Base-by-base conservation (phyloP, 1,139 yeast genomes). In the Yamadazyma friedrichii region DNA sequence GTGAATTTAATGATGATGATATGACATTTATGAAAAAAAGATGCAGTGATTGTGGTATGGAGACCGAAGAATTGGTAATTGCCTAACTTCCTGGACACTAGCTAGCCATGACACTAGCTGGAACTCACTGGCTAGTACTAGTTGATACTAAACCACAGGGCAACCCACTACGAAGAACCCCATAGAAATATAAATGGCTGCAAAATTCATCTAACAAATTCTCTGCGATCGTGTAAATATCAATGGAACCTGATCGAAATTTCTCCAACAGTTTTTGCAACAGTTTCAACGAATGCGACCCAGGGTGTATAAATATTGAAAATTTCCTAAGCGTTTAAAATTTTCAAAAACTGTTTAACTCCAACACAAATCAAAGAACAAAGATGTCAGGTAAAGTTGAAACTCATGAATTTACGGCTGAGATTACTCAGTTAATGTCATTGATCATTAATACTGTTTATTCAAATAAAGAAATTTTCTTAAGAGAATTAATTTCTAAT, bases 391-490 rank as follows among this genome's bases (percentile, higher is more conserved):
- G 64, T 45, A 78, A 79, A 63, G 70, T 79, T 62, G 94, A 86
- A 78, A 84, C 94, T 48, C 88, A 81, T 67, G 98, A 93, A 79
- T 93, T 93, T 77, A 96, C 95, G 71, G 99, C 99, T 82, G 99
- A 93, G 89, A 94, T 93, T 74, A 87, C 98, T 84, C 98, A 93
- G 95, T 82, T 94, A 83, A 87, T 94, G 98, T 88, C 97, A 70
- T 84, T 93, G 81, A 89, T 94, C 89, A 93, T 94, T 78, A 94
- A 94, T 88, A 94, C 99, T 46, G 99, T 94, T 63, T 94, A 94
- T 76, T 93, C 98, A 45, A 94, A 94, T 84, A 94, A 94, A 79
- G 99, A 94, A 74, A 93, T 94, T 63, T 94, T 94, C 84, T 79
- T 94, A 66, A 91, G 99, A 86, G 99, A 94, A 73, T 82, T 94